Evolutionary conservation across 83 land plant species (phyloP).

Genomic region (Larix sibirica): DNA sequence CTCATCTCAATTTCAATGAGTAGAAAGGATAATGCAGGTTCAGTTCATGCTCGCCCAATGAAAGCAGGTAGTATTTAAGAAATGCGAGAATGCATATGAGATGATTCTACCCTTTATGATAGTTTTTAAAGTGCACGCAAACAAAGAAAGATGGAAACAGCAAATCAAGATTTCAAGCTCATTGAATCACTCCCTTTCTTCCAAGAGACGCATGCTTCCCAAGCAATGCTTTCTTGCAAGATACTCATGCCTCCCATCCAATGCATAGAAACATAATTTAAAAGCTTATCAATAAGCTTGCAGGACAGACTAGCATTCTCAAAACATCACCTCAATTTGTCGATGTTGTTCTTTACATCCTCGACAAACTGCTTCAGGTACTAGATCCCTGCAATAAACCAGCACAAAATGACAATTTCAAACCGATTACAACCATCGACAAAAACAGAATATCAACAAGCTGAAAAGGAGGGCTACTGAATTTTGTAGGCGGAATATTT

Average conservation of each 20-base stretch:
- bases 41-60: not conserved
- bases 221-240: not conserved
- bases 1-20: not conserved
- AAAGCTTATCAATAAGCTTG: not conserved
- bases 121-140: too few relatives aligned
- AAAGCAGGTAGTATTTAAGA: not conserved
- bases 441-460: not conserved
- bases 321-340: constrained; percentile 66
- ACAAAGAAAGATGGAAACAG: not conserved
- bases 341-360: constrained; percentile 98
- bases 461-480: not conserved
- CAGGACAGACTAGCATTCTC: not conserved
- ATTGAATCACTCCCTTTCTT: not conserved
- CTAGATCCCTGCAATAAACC: constrained; percentile 57
- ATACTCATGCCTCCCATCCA: not conserved
- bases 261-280: not conserved
- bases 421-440: not conserved
- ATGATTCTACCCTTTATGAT: too few relatives aligned
- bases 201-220: too few relatives aligned
- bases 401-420: not conserved
- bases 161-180: not conserved
- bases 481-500: not conserved
- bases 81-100: not conserved
- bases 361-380: constrained; percentile 79
- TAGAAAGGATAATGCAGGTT: not conserved